Percentiles rank a stretch among this genome's conserved stretches.
These are phyloP conservation scores for Hericium erinaceus DNA, from an alignment of 768 basidiomycete species.

Conservation along the genomic window DNA sequence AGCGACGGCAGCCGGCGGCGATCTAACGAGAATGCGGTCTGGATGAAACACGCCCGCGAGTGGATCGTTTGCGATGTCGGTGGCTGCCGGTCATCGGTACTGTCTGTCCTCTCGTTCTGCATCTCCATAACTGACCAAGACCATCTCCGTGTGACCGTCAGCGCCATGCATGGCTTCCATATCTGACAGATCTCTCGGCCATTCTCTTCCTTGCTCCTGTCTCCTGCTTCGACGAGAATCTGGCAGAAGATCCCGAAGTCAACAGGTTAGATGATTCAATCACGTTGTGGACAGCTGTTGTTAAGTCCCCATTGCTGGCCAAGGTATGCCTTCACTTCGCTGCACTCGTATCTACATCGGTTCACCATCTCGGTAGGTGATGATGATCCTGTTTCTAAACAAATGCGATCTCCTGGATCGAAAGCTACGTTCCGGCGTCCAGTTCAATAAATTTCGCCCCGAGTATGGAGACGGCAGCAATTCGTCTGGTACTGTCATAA, in stretches of 20 bases:
- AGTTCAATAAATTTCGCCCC: constrained; percentile 58
- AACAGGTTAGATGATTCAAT: constrained; percentile 78
- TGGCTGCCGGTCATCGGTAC: constrained; percentile 15
- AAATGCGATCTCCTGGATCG: constrained; percentile 69
- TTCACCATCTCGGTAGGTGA: not conserved
- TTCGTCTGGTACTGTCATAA: constrained; percentile 54
- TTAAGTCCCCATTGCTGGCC: constrained; percentile 49
- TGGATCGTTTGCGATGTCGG: constrained; percentile 67
- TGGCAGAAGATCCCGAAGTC: constrained; percentile 56
- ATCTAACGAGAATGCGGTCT: not conserved
- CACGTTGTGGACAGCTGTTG: constrained; percentile 60
- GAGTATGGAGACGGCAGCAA: constrained; percentile 70
- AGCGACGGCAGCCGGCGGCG: not conserved
- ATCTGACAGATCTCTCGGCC: constrained; percentile 71
- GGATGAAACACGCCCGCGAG: constrained; percentile 32
- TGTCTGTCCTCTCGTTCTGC: not conserved
- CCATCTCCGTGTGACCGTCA: constrained; percentile 10
- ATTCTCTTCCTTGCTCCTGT: constrained; percentile 77
- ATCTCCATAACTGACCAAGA: not conserved
- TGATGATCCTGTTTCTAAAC: constrained; percentile 65
- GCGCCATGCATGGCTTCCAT: constrained; percentile 65
- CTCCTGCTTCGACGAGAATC: constrained; percentile 55
- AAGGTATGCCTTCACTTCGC: constrained; percentile 29
- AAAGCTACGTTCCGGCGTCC: constrained; percentile 59
- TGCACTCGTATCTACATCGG: not conserved